Evolutionary conservation across 2,329 filamentous ascomycete species (phyloP), one percentile per base, ranked within the genome.

Genomic region (Periconia macrospinosa): DNA sequence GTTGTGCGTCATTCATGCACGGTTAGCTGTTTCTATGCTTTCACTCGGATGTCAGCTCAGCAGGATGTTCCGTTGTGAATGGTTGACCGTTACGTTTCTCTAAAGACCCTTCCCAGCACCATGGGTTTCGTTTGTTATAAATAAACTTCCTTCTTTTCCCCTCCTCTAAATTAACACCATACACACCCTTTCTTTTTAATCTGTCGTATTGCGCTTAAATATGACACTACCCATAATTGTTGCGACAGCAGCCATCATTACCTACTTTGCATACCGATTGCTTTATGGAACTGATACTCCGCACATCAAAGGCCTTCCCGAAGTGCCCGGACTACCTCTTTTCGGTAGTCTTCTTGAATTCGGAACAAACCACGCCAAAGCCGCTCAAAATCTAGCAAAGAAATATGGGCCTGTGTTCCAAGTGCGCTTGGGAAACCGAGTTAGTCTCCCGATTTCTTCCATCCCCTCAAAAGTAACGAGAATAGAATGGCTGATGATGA

Each of bases 401-500:
- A 79, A 78, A 55, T 79, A 79, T 49, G 78, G 78, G 1, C 76
- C 78, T 6, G 78, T 81, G 13, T 80, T 79, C 50, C 78, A 81
- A 55, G 78, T 78, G 18, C 75, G 78, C 14, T 67, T 92, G 62
- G 89, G 89, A 1, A 91, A 89, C 56, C 83, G 78, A 64, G 86
- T 87, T 67, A 56, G 71, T 49, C 6, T 40, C 9, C 44, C 23
- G 23, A 27, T 27, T 27, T 27, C n/a, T 30, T 17, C 15, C 35
- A 9, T 43, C 8, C 23, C 15, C 7, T 20, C 13, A 19, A 11
- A 13, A 23, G 33, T 14, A 41, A n/a, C n/a, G 20, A n/a, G 23
- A n/a, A 49, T 35, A 27, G 23, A 13, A 3, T 2, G 2, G 6
- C 48, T 65, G 23, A 63, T 19, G 30, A 10, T 15, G 17, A 17